Evolutionary conservation across 192 early-diverging fungal genomes (phyloP).

Genomic region (Backusella tarrabulga): DNA sequence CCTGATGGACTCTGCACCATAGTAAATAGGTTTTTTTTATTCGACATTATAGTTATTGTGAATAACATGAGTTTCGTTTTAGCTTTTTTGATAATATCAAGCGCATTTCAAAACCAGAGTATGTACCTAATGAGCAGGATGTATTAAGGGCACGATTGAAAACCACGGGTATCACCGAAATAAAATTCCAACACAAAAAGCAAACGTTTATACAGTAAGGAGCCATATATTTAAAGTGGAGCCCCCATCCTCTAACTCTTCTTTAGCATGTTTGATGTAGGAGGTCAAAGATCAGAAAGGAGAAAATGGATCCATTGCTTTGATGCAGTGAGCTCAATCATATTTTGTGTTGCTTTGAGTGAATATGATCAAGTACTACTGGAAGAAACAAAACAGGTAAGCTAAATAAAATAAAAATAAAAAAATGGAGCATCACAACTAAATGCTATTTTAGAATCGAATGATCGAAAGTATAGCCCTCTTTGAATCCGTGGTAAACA

Average conservation of each 20-base stretch:
- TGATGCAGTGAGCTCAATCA: constrained; percentile 85
- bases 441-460: constrained; percentile 63
- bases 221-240: not conserved
- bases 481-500: constrained; percentile 91
- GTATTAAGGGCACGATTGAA: constrained; percentile 92
- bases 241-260: not conserved
- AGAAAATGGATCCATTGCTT: constrained; percentile 90
- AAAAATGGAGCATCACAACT: not conserved
- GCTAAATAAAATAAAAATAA: not conserved
- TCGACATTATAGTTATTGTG: not conserved
- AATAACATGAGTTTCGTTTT: constrained; percentile 9
- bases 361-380: constrained; percentile 93
- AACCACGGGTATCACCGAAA: constrained; percentile 98
- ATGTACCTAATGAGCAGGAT: constrained; percentile 89
- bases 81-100: constrained; percentile 92
- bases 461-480: constrained; percentile 89
- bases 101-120: constrained; percentile 79
- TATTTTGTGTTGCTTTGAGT: constrained; percentile 90
- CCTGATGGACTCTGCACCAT: constrained; percentile 89
- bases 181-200: constrained; percentile 83
- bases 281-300: constrained; percentile 81
- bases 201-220: constrained; percentile 80
- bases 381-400: constrained; percentile 76
- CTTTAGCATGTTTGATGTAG: constrained; percentile 82
- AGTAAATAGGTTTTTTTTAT: constrained; percentile 51